These are phyloP conservation scores for Mayamaea pseudoterrestris DNA, from an alignment of 108 stramenopile genomes.

Conservation along the genomic window DNA sequence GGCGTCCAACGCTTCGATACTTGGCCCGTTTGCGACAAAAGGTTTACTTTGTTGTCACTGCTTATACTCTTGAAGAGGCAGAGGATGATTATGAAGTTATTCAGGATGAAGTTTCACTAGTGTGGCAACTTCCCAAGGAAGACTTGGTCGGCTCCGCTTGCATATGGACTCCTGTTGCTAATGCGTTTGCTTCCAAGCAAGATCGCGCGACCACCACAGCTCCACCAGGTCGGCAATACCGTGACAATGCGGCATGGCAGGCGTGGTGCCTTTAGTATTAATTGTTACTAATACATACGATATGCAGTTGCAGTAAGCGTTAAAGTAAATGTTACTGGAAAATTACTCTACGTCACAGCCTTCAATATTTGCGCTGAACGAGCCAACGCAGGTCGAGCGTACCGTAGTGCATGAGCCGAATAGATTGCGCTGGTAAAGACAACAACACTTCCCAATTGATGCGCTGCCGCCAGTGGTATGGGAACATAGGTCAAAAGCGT, in stretches of 20 bases:
- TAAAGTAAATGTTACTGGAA: too few species aligned
- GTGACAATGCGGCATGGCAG: slow-evolving; percentile 80
- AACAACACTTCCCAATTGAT: slow-evolving; percentile 92
- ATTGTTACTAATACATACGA: too few species aligned
- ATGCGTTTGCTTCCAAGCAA: slow-evolving; percentile 56
- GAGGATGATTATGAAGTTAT: slow-evolving; percentile 67
- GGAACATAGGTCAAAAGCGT: slow-evolving; percentile 95
- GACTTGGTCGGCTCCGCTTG: neutral
- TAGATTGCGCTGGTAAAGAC: slow-evolving; percentile 83
- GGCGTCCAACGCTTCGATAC: slow-evolving; percentile 50
- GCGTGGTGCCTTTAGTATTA: slow-evolving; percentile 37
- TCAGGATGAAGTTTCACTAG: slow-evolving; percentile 10
- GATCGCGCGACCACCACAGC: slow-evolving; percentile 37
- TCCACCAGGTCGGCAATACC: slow-evolving; percentile 31
- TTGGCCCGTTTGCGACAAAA: slow-evolving; percentile 11
- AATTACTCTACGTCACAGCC: neutral
- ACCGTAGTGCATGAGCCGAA: slow-evolving; percentile 66
- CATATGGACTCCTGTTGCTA: slow-evolving; percentile 55
- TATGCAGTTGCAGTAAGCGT: too few species aligned
- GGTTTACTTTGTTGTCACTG: slow-evolving; percentile 55
- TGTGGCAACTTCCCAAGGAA: slow-evolving; percentile 5
- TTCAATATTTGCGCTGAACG: slow-evolving; percentile 1
- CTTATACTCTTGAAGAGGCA: slow-evolving; percentile 70
- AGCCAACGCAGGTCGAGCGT: slow-evolving; percentile 43
- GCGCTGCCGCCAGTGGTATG: slow-evolving; percentile 82